Base-by-base conservation (phyloP, 1,139 yeast genomes). In the Meyerozyma guilliermondii region DNA sequence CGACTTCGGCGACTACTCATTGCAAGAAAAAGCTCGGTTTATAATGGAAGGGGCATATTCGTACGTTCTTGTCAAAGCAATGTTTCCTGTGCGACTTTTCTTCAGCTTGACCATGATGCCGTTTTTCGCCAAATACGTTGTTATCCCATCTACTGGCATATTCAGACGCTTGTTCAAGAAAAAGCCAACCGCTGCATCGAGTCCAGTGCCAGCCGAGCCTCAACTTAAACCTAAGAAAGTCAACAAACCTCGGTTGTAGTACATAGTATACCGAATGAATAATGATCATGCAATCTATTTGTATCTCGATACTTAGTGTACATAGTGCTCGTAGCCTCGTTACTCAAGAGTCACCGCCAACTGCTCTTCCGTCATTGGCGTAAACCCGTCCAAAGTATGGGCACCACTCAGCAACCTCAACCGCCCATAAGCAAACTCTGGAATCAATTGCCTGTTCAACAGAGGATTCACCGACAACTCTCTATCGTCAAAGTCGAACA, bases 41-140 rank as follows among this genome's bases (percentile, higher is more conserved):
- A 70, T 87, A 2, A 65, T 81, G 52, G 91, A 89, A 44, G 97
- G 97, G n/a, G 95, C 96, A 0, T 79, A 87, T 39, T 83, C 97
- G 0, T 91, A 85, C 56, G 89, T 87, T 2, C 65, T 86, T 9
- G 92, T 88, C 22, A 91, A 88, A 57, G 68, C 70, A 44, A 48
- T 70, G 49, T 62, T 83, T 51, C 95, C 92, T 0, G 50, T 82
- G 2, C 65, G 95, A 46, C 65, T 84, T 1, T 65, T 78, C 5
- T 46, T 82, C 16, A 80, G 87, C 39, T 60, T 85, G 41, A 57
- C 73, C 38, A 60, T 77, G 37, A 85, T 86, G 63, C 95, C 95
- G 2, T 71, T 74, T 70, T 81, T 84, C 52, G 87, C 91, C 7
- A 63, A 71, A 43, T 74, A 74, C 58, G 64, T 80, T 41, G 73